A percentile compares a stretch with the other conserved stretches of the same genome.
phyloP scores from a whole-genome alignment of 495 filamentous ascomycete genomes.

The Collariella sp. region DNA sequence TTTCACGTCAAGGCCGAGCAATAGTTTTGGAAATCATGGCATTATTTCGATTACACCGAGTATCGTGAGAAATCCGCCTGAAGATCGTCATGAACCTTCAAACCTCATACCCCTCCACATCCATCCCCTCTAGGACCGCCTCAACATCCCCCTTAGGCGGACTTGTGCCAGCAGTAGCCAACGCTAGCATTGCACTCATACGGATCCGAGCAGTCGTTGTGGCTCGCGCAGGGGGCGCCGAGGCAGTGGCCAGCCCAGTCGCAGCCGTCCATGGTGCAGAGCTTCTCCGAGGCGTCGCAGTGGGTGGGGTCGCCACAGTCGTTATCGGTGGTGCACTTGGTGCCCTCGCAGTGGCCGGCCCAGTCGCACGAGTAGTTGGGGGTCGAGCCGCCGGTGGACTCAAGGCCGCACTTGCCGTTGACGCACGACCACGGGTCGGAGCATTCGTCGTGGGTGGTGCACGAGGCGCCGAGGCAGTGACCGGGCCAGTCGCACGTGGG shows the following conservation, averaged over 20 bases:
- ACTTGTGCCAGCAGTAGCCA: not conserved
- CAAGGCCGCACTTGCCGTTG: not conserved
- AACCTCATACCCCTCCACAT: not conserved
- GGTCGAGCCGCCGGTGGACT: not conserved
- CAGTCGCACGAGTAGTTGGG: not conserved
- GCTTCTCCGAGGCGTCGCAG: slow-evolving; percentile 1
- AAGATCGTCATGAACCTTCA: not conserved
- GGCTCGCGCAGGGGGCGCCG: not conserved
- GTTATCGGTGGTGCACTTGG: not conserved
- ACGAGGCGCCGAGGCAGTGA: slow-evolving; percentile 9
- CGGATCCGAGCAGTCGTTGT: slow-evolving; percentile 4
- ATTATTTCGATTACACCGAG: too few relatives aligned
- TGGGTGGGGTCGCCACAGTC: not conserved
- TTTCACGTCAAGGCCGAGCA: too few relatives aligned
- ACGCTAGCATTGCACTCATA: not conserved
- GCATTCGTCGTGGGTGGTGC: slow-evolving; percentile 14
- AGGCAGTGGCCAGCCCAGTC: slow-evolving; percentile 7
- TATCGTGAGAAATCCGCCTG: not conserved
- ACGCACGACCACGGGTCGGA: slow-evolving; percentile 7
- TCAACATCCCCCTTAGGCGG: not conserved
- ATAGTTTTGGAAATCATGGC: too few relatives aligned
- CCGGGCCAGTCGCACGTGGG: slow-evolving; percentile 6
- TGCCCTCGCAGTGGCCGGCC: slow-evolving; percentile 5
- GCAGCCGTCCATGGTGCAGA: slow-evolving; percentile 2
- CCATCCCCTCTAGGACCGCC: not conserved